Conservation (phyloP, 1,284 basidiomycete genomes). For the Bjerkandera adusta region DNA sequence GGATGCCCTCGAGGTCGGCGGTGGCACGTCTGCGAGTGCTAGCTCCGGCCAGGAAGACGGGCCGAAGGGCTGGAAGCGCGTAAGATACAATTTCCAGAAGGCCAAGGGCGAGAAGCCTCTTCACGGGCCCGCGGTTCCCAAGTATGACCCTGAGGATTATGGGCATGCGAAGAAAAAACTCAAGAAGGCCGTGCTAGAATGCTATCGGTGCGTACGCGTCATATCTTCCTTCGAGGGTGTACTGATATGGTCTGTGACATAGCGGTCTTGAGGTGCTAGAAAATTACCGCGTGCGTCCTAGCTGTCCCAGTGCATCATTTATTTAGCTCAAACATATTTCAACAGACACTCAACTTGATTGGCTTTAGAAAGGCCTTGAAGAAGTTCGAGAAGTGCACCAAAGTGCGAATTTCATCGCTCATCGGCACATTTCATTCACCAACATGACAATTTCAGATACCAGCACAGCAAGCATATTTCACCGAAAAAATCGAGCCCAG, state of each 20-base stretch:
- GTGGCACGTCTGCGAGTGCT: neutral
- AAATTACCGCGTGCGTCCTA: slow-evolving; percentile 75
- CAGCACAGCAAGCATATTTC: slow-evolving; percentile 58
- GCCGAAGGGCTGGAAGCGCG: slow-evolving; percentile 4
- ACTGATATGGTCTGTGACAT: neutral
- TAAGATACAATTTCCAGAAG: slow-evolving; percentile 9
- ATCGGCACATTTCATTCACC: neutral
- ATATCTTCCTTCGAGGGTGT: neutral
- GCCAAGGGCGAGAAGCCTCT: neutral
- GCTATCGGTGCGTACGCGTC: slow-evolving; percentile 64
- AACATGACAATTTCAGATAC: slow-evolving; percentile 41
- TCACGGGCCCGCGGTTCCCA: slow-evolving; percentile 6
- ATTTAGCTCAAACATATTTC: slow-evolving; percentile 3
- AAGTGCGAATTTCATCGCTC: slow-evolving; percentile 36
- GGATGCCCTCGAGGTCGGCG: neutral
- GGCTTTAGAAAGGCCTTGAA: slow-evolving; percentile 92
- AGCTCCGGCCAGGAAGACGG: slow-evolving; percentile 9
- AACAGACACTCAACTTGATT: slow-evolving; percentile 87
- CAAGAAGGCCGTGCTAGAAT: slow-evolving; percentile 81
- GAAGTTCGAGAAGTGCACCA: slow-evolving; percentile 90
- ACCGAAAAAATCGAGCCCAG: slow-evolving; percentile 56
- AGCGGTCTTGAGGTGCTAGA: slow-evolving; percentile 79
- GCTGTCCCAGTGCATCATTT: neutral
- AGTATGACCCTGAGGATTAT: slow-evolving; percentile 75
- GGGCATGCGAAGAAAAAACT: slow-evolving; percentile 79